These are phyloP conservation scores for Backusella australiensis DNA, from an alignment of 192 early-diverging fungal species.

Conservation along the genomic window DNA sequence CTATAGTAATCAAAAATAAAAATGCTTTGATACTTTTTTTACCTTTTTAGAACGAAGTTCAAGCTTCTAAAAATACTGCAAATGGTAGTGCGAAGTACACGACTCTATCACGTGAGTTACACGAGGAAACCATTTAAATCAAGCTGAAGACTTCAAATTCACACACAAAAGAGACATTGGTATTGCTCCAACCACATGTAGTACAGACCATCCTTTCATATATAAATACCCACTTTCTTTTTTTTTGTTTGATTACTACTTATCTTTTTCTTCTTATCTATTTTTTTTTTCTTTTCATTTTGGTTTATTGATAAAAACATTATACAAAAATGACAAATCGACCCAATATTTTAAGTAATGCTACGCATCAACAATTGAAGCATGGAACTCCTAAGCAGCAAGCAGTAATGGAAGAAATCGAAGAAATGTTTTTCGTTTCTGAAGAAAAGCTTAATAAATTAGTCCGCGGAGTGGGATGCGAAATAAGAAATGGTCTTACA, in stretches of 20 bases:
- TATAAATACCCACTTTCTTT: background rate
- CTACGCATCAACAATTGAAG: background rate
- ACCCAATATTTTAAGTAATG: background rate
- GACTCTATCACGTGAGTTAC: background rate
- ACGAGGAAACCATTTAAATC: background rate
- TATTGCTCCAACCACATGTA: background rate
- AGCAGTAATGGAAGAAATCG: background rate
- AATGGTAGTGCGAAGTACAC: background rate
- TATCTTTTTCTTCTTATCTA: background rate
- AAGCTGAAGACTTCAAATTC: background rate
- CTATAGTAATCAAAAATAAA: background rate
- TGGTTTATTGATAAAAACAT: background rate
- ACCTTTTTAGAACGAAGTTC: background rate
- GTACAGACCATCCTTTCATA: background rate
- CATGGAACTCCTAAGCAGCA: slow-evolving; percentile 1
- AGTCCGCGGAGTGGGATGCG: slow-evolving; percentile 43
- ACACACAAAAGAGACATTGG: background rate
- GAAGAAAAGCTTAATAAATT: slow-evolving; percentile 26
- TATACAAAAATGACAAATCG: background rate
- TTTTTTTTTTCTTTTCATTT: background rate
- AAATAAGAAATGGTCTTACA: slow-evolving; percentile 50
- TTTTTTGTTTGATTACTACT: background rate
- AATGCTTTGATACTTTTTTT: background rate
- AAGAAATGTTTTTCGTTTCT: slow-evolving; percentile 7
- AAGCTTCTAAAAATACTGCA: background rate